These are phyloP conservation scores for Gaultheria prostrata DNA, from an alignment of 148 eudicot species.

Conservation along the genomic window DNA sequence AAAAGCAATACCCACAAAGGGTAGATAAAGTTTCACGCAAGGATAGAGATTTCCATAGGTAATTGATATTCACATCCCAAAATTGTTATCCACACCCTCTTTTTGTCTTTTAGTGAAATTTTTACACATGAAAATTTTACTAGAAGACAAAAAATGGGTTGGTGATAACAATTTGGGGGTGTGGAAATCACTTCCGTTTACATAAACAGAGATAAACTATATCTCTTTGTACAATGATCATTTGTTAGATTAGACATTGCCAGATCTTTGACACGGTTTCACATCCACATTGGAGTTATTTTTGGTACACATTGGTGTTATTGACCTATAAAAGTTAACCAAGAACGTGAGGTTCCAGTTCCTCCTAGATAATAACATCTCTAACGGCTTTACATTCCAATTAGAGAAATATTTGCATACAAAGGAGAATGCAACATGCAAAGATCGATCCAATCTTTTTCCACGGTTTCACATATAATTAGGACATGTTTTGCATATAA, in stretches of 20 bases:
- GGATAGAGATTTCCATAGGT: no score
- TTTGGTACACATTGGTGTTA: no score
- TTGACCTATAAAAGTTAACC: not conserved
- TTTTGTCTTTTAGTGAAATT: no score
- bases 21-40: no score
- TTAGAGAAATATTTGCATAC: not conserved
- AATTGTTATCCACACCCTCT: no score
- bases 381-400: not conserved
- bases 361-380: not conserved
- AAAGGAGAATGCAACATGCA: not conserved
- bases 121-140: no score
- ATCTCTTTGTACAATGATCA: not conserved
- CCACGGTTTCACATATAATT: not conserved
- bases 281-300: not conserved
- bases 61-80: no score
- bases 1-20: no score
- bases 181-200: no score
- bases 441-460: not conserved
- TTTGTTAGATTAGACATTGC: not conserved
- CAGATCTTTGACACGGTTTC: not conserved
- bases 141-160: no score
- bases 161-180: no score
- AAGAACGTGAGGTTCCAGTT: not conserved
- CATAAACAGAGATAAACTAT: no score
- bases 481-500: not conserved